A percentile compares a stretch with the other conserved stretches of the same genome.
These are phyloP conservation scores for Aspergillus funiculosus DNA, from an alignment of 495 filamentous ascomycete genomes.

Conservation along the genomic window DNA sequence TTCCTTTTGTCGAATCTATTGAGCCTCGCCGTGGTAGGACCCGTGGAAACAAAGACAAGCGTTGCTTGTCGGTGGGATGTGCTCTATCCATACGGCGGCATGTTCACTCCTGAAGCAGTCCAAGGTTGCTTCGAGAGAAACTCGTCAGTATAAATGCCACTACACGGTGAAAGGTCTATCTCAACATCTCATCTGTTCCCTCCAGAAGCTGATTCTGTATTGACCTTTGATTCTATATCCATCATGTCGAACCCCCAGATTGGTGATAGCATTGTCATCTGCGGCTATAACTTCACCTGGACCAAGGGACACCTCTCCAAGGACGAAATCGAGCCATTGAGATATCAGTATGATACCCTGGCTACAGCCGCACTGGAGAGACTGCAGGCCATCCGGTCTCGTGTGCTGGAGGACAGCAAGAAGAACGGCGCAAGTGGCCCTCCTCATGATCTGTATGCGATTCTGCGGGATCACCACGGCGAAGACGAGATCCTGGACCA, in stretches of 20 bases:
- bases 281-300: conserved; percentile 45
- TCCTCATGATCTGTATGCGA: conserved; percentile 10
- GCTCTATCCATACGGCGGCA: no score
- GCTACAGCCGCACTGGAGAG: conserved; percentile 35
- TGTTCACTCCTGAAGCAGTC: no score
- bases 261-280: conserved; percentile 19
- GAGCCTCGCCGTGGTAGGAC: no score
- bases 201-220: no score
- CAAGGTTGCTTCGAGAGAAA: no score
- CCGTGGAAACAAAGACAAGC: no score
- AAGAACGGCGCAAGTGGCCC: conserved; percentile 2
- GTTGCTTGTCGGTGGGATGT: no score
- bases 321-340: conserved; percentile 36
- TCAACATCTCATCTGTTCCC: no score
- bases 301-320: conserved; percentile 39
- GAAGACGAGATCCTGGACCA: conserved; percentile 43
- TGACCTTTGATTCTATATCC: no score
- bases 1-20: no score
- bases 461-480: conserved; percentile 35
- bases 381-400: conserved; percentile 34
- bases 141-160: no score
- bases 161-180: no score
- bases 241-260: background rate
- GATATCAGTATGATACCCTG: conserved; percentile 41
- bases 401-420: conserved; percentile 8